Evolutionary conservation across 2,329 filamentous ascomycete genomes (phyloP).

Genomic region (Colletotrichum sp.): DNA sequence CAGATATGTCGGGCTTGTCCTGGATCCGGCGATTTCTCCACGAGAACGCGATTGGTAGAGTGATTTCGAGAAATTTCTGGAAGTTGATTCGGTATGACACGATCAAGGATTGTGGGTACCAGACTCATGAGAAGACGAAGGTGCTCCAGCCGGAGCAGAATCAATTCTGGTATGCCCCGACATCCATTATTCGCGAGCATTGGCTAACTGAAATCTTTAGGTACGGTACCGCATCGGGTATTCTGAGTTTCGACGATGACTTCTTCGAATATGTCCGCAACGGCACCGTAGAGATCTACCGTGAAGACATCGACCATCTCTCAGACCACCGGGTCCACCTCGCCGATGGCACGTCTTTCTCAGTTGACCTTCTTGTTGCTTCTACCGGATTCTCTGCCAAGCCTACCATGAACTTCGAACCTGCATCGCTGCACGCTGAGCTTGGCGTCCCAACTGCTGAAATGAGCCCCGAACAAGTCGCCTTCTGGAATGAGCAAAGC

Average conservation of each 20-base stretch:
- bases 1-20: constrained; percentile 26
- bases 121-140: constrained; percentile 44
- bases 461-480: constrained; percentile 10
- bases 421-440: constrained; percentile 18
- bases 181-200: rapidly evolving
- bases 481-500: constrained; percentile 21
- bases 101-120: constrained; percentile 29
- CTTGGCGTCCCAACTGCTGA: constrained; percentile 25
- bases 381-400: constrained; percentile 28
- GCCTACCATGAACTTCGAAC: constrained; percentile 25
- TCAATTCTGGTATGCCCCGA: constrained; percentile 41
- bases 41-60: constrained; percentile 19
- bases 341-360: constrained; percentile 45
- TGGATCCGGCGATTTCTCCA: constrained; percentile 28
- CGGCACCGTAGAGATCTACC: constrained; percentile 58
- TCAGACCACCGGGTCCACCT: constrained; percentile 51
- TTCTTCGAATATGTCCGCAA: constrained; percentile 61
- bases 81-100: constrained; percentile 38
- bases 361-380: constrained; percentile 50
- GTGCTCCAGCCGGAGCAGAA: constrained; percentile 45
- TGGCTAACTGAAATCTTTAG: constrained; percentile 33
- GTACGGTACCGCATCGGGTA: constrained; percentile 61
- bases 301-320: constrained; percentile 58
- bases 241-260: constrained; percentile 64
- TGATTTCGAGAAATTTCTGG: constrained; percentile 57